Conservation (phyloP, 108 stramenopile genomes). For the Mayamaea pseudoterrestris region DNA sequence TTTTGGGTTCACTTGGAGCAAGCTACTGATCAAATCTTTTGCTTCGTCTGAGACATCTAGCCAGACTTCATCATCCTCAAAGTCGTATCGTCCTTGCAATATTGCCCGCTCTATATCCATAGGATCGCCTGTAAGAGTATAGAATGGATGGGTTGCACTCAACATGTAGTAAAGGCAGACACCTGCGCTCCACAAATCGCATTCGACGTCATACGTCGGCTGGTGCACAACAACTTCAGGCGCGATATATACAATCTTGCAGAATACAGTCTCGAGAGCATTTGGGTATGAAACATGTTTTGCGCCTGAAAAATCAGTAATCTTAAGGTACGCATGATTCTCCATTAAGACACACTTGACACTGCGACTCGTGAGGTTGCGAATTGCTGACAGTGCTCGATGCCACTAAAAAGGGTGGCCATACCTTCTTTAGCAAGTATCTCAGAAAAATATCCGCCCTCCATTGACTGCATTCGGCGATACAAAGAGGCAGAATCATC, state of each 20-base stretch:
- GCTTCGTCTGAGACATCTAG: slow-evolving; percentile 55
- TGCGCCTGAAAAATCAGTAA: slow-evolving; percentile 96
- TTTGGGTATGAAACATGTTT: slow-evolving; percentile 53
- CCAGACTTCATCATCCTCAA: slow-evolving; percentile 75
- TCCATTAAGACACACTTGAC: too few species aligned
- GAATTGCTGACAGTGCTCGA: too few species aligned
- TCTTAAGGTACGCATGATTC: slow-evolving; percentile 87
- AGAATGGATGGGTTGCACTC: slow-evolving; percentile 89
- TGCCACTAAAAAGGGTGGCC: too few species aligned
- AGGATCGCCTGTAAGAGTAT: slow-evolving; percentile 69
- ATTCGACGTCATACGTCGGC: slow-evolving; percentile 52
- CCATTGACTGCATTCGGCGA: too few species aligned
- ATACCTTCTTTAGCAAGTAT: too few species aligned
- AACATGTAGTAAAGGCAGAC: slow-evolving; percentile 90
- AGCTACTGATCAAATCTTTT: slow-evolving; percentile 63
- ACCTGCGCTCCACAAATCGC: slow-evolving; percentile 95
- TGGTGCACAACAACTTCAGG: slow-evolving; percentile 64
- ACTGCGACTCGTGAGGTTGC: too few species aligned
- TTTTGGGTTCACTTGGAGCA: slow-evolving; percentile 47
- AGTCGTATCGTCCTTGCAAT: slow-evolving; percentile 64
- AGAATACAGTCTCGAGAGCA: slow-evolving; percentile 61
- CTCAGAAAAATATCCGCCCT: too few species aligned
- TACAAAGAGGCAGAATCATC: too few species aligned
- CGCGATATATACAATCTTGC: slow-evolving; percentile 84
- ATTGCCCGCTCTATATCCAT: slow-evolving; percentile 69